Evolutionary conservation across 1,284 basidiomycete genomes (phyloP), one percentile per base, ranked within the genome.

Genomic region (Ceratobasidium sp.): DNA sequence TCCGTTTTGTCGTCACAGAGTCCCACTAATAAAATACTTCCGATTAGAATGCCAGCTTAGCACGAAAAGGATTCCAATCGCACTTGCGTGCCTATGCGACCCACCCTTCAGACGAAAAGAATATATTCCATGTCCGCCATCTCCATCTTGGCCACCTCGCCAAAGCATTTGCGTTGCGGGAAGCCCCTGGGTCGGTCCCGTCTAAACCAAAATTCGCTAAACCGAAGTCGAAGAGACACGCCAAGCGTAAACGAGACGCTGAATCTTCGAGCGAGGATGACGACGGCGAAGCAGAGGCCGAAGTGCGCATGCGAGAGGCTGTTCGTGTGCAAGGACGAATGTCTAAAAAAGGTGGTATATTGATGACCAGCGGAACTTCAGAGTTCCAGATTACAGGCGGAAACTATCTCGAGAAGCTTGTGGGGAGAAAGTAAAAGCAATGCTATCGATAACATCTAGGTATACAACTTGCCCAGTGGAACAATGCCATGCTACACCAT

Each of bases 21-120:
- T 11, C 16, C 9, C 31, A 53, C 31, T 58, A 22, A 72, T 66
- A 37, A 61, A 59, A 43, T 19, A 48, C 41, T 24, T 11, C 66
- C 31, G 54, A 59, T 16, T 78, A 97, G 94, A 90, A 96, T 79
- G 86, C 88, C 9, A 84, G 86, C 5, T 82, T 92, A 5, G 96
- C 98, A 2, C 89, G 94, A 46, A 92, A 88, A 79, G 98, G 95
- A 0, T 99, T 93, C 83, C 85, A 90, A 29, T 98, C 97, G 0
- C 95, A 97, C 81, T 91, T 98, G 83, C 88, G 98, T 74, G 98
- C 98, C 0, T 99, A 99, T 82, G 94, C 98, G 9, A 99, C 98
- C 0, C 98, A 99, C 83, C 96, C 97, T 0, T 88, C 93, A 3
- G 90, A 92, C 76, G 98, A 99, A 82, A 98, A 98, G 79, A 90